These are phyloP conservation scores for Candida hungchunana DNA, from an alignment of 805 yeast genomes.

Conservation along the genomic window DNA sequence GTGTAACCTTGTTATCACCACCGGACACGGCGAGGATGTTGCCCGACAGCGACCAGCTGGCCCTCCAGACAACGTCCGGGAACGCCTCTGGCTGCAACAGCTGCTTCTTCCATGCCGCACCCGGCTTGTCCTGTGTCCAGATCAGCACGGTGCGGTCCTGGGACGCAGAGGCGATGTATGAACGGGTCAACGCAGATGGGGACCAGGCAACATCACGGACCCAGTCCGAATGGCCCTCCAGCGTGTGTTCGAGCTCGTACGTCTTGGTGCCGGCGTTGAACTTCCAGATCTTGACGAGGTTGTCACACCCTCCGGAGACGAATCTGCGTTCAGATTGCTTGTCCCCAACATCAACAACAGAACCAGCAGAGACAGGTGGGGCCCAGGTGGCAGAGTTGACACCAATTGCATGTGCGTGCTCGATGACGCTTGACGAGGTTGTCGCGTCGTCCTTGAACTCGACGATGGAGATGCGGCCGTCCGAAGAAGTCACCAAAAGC, in stretches of 20 bases:
- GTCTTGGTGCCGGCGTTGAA: conserved; percentile 50
- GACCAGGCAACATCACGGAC: conserved; percentile 99
- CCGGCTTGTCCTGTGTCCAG: conserved; percentile 80
- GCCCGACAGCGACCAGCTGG: conserved; percentile 95
- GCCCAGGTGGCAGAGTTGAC: conserved; percentile 97
- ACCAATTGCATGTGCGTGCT: conserved; percentile 85
- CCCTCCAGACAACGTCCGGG: conserved; percentile 98
- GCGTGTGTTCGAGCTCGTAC: conserved; percentile 67
- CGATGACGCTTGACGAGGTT: conserved; percentile 47
- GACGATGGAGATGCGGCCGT: conserved; percentile 85
- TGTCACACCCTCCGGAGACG: conserved; percentile 94
- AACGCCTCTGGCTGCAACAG: conserved; percentile 72
- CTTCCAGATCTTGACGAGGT: conserved; percentile 88
- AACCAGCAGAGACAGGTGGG: conserved; percentile 42
- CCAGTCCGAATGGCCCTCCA: conserved; percentile 96
- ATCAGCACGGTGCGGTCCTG: conserved; percentile 93
- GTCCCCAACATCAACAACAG: conserved; percentile 29
- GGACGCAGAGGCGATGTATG: conserved; percentile 93
- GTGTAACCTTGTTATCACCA: conserved; percentile 91
- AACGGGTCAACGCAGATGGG: conserved; percentile 78
- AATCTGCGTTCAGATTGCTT: conserved; percentile 59
- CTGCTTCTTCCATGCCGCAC: conserved; percentile 77
- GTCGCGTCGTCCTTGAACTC: conserved; percentile 91
- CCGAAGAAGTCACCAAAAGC: conserved; percentile 85
- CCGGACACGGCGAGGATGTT: conserved; percentile 93